phyloP scores from a whole-genome alignment of 140 eudicot genomes.

The Ambrosia hybrid region DNA sequence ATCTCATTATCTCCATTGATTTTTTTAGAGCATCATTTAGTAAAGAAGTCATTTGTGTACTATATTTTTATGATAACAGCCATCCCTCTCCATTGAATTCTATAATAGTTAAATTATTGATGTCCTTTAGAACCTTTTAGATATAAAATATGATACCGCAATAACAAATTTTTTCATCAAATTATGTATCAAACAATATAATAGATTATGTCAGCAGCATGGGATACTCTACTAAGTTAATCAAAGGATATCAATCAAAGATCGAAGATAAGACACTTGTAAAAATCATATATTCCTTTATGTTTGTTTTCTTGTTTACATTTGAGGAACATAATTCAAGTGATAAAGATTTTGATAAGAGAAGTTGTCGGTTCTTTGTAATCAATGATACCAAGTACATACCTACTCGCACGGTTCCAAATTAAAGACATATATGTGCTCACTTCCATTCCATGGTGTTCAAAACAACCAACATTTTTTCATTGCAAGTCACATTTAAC shows the following conservation, averaged over 20 bases:
- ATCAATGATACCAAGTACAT: conserved; percentile 24
- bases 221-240: conserved; percentile 25
- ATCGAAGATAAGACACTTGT: conserved; percentile 30
- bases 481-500: not conserved
- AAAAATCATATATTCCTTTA: conserved; percentile 32
- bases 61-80: not conserved
- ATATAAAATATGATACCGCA: not conserved
- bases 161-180: not conserved
- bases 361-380: conserved; percentile 31
- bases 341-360: conserved; percentile 34
- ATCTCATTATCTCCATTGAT: not conserved
- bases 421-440: conserved; percentile 17
- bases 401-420: conserved; percentile 31
- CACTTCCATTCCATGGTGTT: conserved; percentile 12
- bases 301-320: conserved; percentile 28
- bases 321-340: conserved; percentile 34
- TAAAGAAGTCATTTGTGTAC: not conserved
- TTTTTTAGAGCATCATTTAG: not conserved
- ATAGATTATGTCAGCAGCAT: conserved; percentile 13
- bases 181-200: not conserved
- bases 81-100: conserved; percentile 9
- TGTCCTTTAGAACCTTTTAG: not conserved
- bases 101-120: not conserved
- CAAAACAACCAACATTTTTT: not conserved
- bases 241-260: conserved; percentile 23